Evolutionary conservation across 805 yeast genomes (phyloP), one percentile per base, ranked within the genome.

Genomic region (Wickerhamomyces ciferrii): DNA sequence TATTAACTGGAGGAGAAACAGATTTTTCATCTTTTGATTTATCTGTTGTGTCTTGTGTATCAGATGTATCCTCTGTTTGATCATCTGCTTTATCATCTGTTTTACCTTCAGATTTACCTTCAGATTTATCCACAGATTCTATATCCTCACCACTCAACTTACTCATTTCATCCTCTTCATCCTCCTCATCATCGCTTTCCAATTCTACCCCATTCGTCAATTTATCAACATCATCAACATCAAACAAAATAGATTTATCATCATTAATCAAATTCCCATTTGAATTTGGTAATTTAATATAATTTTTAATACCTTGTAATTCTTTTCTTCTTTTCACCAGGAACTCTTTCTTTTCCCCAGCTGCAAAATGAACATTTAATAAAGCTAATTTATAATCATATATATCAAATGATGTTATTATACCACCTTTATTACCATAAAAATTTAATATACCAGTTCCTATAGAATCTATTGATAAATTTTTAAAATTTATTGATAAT

Each of bases 371-470:
- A 54, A 80, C 69, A 51, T 81, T 76, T 19, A 79, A 58, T 10
- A 77, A 39, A 32, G 65, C 66, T 29, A 72, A 46, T 11, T 59
- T 50, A 15, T 55, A 47, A 19, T 71, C 72, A 8, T 62, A 56
- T 4, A 64, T 47, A 32, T 58, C 60, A 49, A 81, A 69, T 23
- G 64, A 62, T 20, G 78, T 62, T 17, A 71, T 60, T 14, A 78
- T 75, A 4, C 83, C 81, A 2, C 86, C 86, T 54, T 80, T 80
- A 60, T 80, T 80, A 17, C 83, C 84, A 78, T 83, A 80, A 21
- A 71, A 53, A 23, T 79, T 73, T 43, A 80, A 56, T 36, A 79
- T 69, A 0, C 85, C 85, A 0, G 84, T 72, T 0, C 85, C 84
- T 7, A 81, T 65, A 0, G 81, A 69, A 3, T 68, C 61, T 5